These are phyloP conservation scores for Trichomonascaceae sp. DNA, from an alignment of 1,139 yeast species.

Conservation along the genomic window DNA sequence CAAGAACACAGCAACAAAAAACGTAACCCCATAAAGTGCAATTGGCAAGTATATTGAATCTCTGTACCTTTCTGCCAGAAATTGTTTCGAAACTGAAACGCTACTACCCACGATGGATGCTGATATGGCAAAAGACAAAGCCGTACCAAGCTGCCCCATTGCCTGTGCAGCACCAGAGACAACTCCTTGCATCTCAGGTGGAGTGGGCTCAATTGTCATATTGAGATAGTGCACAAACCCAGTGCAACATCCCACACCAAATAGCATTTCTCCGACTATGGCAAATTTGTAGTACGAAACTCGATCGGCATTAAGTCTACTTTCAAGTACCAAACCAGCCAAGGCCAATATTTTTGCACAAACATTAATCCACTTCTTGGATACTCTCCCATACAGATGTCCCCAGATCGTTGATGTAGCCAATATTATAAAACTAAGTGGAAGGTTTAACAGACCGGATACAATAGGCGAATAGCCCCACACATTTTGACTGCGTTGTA, in stretches of 20 bases:
- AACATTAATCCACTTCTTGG: background rate
- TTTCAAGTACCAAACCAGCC: background rate
- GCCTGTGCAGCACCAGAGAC: slow-evolving; percentile 4
- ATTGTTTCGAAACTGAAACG: background rate
- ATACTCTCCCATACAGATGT: background rate
- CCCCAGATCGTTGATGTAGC: background rate
- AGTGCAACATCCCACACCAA: background rate
- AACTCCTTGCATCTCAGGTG: slow-evolving; percentile 4
- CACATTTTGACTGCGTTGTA: background rate
- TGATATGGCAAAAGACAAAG: slow-evolving; percentile 1
- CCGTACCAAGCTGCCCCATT: slow-evolving; percentile 3
- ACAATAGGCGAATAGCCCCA: background rate
- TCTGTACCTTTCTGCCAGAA: slow-evolving; percentile 8
- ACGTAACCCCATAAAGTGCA: slow-evolving; percentile 16
- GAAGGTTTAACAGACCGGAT: background rate
- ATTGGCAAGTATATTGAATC: slow-evolving; percentile 16
- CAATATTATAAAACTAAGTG: background rate
- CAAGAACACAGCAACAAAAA: slow-evolving; percentile 21
- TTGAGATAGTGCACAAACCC: slow-evolving; percentile 3
- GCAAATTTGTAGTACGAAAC: slow-evolving; percentile 2
- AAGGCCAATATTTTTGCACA: background rate
- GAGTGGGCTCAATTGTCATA: slow-evolving; percentile 2
- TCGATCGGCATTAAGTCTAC: background rate
- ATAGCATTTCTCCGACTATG: background rate
- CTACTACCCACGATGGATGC: slow-evolving; percentile 1